Conservation (phyloP, 306 rosid genomes). For the Citrullus amarus region DNA sequence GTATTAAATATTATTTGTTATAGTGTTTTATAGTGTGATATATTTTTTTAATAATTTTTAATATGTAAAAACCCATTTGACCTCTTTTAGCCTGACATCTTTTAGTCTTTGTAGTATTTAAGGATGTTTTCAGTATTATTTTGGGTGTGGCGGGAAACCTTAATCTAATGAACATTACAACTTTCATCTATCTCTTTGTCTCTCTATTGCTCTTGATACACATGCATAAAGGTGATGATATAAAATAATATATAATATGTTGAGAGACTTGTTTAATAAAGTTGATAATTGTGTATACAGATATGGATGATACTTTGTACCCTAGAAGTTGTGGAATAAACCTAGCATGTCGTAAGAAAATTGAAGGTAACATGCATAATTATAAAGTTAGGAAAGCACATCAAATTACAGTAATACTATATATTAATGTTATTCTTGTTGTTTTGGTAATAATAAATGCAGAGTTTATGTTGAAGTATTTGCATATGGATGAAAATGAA, state of each 20-base stretch:
- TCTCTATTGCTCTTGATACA: neutral
- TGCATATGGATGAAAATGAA: conserved; percentile 54
- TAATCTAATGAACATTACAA: too few relatives aligned
- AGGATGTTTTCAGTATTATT: too few relatives aligned
- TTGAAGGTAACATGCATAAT: conserved; percentile 25
- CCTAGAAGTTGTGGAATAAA: conserved; percentile 71
- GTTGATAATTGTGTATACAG: conserved; percentile 21
- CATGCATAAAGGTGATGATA: neutral
- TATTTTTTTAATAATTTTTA: too few relatives aligned
- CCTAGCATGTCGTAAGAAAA: conserved; percentile 62
- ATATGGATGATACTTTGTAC: conserved; percentile 85
- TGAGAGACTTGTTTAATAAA: neutral
- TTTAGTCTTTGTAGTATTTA: too few relatives aligned
- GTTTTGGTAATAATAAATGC: neutral
- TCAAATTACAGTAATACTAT: neutral
- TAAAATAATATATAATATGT: neutral
- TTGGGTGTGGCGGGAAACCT: too few relatives aligned
- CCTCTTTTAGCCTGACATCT: too few relatives aligned
- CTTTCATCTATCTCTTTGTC: too few relatives aligned
- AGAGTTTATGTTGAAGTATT: conserved; percentile 57
- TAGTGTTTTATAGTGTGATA: too few relatives aligned
- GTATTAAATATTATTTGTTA: too few relatives aligned
- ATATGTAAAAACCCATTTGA: too few relatives aligned
- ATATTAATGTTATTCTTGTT: neutral
- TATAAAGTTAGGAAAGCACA: neutral